Base-by-base conservation (phyloP, 2,329 filamentous ascomycete genomes). In the Rutstroemia sp. region DNA sequence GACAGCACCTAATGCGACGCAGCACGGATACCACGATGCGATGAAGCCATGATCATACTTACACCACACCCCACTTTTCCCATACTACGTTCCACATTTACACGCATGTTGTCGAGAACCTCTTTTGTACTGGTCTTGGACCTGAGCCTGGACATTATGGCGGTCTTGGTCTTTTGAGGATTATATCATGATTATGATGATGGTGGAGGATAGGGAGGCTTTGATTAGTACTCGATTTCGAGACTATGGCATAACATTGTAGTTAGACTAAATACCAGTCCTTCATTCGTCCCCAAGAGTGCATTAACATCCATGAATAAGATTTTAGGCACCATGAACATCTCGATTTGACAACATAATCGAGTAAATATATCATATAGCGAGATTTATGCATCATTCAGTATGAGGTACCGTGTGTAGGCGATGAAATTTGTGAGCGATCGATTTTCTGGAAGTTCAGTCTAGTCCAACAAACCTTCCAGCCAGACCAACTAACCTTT, bases 191-290 rank as follows among this genome's bases (percentile, higher is more conserved):
- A 61, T 65, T 58, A 55, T 62, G 63, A 65, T 61, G 59, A 62
- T 61, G 52, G 57, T 55, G 63, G 59, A 62, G 62, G 63, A 65
- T 59, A 58, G 39, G 61, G 59, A 62, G 56, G 60, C 53, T 59
- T 60, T 59, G 54, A 53, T 59, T 53, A 54, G 61, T 59, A 58
- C 59, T 64, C 54, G 54, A 57, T 59, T 62, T 42, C 54, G 60
- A 64, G 61, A 61, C 58, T 61, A 49, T 62, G 58, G 54, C 60
- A 61, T 63, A 55, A 62, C 55, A 61, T 65, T 65, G 63, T 69
- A 68, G 63, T 66, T 69, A 69, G 66, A 69, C 63, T 66, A 67
- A 69, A 69, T 68, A 68, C 60, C 62, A 67, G 65, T 67, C 66
- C 62, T 56, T 66, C 63, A 61, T 68, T 66, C 61, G 30, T 34